Conservation (phyloP, 345 rosid species). For the Tarenaya hassleriana region DNA sequence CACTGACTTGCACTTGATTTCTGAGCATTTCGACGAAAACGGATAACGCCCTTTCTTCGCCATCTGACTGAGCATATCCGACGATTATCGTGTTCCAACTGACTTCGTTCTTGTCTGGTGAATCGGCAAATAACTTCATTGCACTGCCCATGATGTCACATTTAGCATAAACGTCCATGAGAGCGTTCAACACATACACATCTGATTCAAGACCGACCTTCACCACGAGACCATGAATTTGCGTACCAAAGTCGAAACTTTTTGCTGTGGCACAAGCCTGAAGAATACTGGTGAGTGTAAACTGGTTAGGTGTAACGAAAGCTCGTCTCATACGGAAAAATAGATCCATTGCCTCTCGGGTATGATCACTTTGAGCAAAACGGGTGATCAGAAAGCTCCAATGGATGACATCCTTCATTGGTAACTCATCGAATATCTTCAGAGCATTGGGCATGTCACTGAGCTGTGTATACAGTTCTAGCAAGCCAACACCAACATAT, state of each 20-base stretch:
- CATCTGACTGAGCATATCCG: constrained; percentile 48
- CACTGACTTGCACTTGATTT: constrained; percentile 45
- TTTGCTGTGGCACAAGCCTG: constrained; percentile 58
- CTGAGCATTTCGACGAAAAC: constrained; percentile 55
- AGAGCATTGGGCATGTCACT: constrained; percentile 42
- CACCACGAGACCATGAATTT: constrained; percentile 55
- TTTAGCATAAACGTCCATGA: constrained; percentile 76
- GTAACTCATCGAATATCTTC: constrained; percentile 62
- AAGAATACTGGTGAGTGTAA: constrained; percentile 62
- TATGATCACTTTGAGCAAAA: constrained; percentile 50
- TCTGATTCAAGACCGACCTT: constrained; percentile 44
- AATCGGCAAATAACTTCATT: constrained; percentile 47
- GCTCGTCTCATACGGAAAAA: constrained; percentile 60
- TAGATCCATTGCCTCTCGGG: constrained; percentile 49
- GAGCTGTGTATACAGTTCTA: constrained; percentile 54
- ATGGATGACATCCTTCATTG: constrained; percentile 59
- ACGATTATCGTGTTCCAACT: constrained; percentile 87
- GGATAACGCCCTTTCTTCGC: constrained; percentile 51
- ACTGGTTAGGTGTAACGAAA: constrained; percentile 62
- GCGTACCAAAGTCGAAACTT: constrained; percentile 47
- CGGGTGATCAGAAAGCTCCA: constrained; percentile 95
- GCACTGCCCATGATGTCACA: constrained; percentile 63
- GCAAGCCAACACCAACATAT: constrained; percentile 59
- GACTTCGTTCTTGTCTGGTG: constrained; percentile 47
- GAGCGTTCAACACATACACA: constrained; percentile 66